Percentiles rank a stretch among this genome's conserved stretches.
These are phyloP conservation scores for Mortierella sp. DNA, from an alignment of 371 early-diverging fungal genomes.

Conservation along the genomic window DNA sequence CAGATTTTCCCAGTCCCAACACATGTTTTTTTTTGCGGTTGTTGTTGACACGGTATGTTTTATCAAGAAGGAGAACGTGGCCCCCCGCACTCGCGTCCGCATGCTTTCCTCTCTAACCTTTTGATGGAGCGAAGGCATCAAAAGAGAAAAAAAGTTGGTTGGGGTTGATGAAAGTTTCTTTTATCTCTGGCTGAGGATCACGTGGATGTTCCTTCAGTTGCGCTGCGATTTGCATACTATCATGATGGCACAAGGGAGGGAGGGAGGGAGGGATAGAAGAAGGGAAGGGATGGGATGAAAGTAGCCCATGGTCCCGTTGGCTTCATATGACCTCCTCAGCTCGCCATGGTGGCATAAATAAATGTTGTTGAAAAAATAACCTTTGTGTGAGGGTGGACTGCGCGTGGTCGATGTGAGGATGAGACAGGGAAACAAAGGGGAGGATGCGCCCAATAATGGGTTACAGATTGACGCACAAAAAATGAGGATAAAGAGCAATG, in stretches of 20 bases:
- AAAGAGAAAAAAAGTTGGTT: not conserved
- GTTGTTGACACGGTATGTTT: not conserved
- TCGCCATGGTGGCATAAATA: not conserved
- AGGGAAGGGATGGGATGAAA: not conserved
- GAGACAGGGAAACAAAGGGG: not conserved
- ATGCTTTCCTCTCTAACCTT: not conserved
- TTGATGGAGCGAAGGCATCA: not conserved
- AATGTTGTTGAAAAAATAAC: not conserved
- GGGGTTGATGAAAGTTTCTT: not conserved
- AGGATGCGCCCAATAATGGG: constrained; percentile 2
- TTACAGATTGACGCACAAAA: not conserved
- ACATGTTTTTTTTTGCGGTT: not conserved
- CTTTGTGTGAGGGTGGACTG: not conserved
- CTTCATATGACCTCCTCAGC: constrained; percentile 2
- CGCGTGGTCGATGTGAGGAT: not conserved
- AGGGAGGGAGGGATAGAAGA: not conserved
- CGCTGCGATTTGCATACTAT: not conserved
- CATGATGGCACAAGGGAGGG: not conserved
- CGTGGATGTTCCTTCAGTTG: not conserved
- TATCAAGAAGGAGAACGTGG: not conserved
- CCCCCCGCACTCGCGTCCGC: not conserved
- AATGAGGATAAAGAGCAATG: not conserved
- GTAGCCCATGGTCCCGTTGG: not conserved
- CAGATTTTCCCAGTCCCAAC: constrained; percentile 4
- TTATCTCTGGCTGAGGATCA: not conserved